Percentiles rank a stretch among this genome's conserved stretches.
phyloP scores from a whole-genome alignment of 2,329 filamentous ascomycete genomes.

The Colletotrichum siamense region DNA sequence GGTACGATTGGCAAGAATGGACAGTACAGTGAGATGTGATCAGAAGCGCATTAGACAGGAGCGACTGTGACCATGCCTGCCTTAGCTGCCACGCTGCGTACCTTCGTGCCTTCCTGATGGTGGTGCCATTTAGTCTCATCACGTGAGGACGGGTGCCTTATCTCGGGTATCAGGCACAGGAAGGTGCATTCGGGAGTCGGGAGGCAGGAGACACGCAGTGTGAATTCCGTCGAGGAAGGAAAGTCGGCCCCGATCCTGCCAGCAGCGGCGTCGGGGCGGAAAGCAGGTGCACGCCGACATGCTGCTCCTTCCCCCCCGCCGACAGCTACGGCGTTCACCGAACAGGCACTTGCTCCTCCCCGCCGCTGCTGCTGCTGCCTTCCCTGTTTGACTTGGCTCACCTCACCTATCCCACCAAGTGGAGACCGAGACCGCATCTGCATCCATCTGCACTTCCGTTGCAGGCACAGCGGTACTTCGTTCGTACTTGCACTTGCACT shows the following conservation, averaged over 20 bases:
- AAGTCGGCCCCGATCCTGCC: not conserved
- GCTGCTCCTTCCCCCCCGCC: not conserved
- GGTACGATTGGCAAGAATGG: not conserved
- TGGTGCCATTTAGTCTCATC: not conserved
- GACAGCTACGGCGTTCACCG: not conserved
- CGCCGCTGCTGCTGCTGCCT: not conserved
- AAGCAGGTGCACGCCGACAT: not conserved
- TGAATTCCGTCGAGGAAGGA: not conserved
- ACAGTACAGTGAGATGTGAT: not conserved
- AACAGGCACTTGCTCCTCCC: not conserved
- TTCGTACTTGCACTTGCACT: not conserved
- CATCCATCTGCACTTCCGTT: not conserved
- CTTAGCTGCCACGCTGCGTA: not conserved
- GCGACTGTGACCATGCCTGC: not conserved
- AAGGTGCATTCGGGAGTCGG: not conserved
- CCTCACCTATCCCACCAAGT: not conserved
- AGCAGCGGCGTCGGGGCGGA: not conserved
- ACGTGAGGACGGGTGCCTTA: not conserved
- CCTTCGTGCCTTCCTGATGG: not conserved
- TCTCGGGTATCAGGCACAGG: not conserved
- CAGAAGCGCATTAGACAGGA: not conserved
- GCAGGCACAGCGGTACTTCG: not conserved
- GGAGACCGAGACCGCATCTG: not conserved
- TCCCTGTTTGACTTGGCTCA: not conserved
- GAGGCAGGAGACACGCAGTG: too few species aligned